Evolutionary conservation across 352 stramenopile genomes (phyloP), one percentile per base, ranked within the genome.

Genomic region (Phytopythium sindhum): DNA sequence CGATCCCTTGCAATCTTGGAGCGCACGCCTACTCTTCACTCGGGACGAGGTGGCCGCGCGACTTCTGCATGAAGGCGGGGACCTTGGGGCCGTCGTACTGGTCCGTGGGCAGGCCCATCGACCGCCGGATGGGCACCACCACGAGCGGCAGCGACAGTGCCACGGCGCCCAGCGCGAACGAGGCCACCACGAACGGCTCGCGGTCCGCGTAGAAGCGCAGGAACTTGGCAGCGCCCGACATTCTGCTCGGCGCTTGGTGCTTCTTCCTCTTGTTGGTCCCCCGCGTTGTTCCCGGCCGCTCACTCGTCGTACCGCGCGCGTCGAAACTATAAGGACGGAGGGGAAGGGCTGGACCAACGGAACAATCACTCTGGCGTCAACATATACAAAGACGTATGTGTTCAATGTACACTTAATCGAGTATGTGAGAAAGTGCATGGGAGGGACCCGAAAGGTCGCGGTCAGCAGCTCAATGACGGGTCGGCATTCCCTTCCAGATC

Each of bases 21-120:
- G n/a, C n/a, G n/a, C n/a, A 44, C 42, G 58, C 17, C 33, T 55
- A 57, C 41, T 57, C 45, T 24, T 55, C 37, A 26, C 47, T 33
- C 15, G 61, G 70, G 29, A 68, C 81, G 63, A 92, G 65, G 78
- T 89, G 73, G 56, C 82, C 85, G 65, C 84, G 84, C 57, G 82
- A 91, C 73, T 90, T 91, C 64, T 84, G 77, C 39, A 91, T 80
- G 63, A 70, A 82, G 60, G 80, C 82, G 9, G 86, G 86, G 60
- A 95, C 78, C 71, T 87, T 83, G 15, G 88, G 88, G 55, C 88
- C 88, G 72, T 96, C 88, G 78, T 96, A 96, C 71, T 96, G 88
- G 72, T 96, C 86, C 53, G 88, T 96, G 14, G 88, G 88, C 54
- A 93, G 76, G 6, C 88, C 88, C 68, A 96, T 78, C 51, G 82